Percentiles rank a stretch among this genome's conserved stretches.
These are phyloP conservation scores for Dendrothele bispora DNA, from an alignment of 768 basidiomycete genomes.

Conservation along the genomic window DNA sequence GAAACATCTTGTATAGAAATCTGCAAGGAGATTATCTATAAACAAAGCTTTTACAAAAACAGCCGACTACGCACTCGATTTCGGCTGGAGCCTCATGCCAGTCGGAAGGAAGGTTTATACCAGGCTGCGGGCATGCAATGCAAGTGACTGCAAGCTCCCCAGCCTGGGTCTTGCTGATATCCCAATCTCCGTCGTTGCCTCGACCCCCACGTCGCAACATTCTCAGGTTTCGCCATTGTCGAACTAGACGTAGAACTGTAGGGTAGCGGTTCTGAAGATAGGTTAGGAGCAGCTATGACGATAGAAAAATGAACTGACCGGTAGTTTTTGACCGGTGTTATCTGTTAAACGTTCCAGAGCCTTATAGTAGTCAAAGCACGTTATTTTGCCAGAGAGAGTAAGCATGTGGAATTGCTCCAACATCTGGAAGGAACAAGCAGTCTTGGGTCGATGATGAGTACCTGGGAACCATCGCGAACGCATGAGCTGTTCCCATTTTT, in stretches of 20 bases:
- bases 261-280: constrained; percentile 1
- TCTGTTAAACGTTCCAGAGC: constrained; percentile 3
- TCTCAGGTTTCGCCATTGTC: constrained; percentile 1
- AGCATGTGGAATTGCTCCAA: constrained; percentile 2
- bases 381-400: constrained; percentile 4
- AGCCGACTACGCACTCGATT: constrained; percentile 3
- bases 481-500: no score
- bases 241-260: background rate
- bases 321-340: background rate
- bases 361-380: constrained; percentile 2
- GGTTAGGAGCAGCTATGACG: background rate
- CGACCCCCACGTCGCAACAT: background rate
- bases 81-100: constrained; percentile 6
- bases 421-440: background rate
- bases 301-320: background rate
- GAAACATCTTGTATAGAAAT: constrained; percentile 7
- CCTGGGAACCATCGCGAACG: constrained; percentile 7
- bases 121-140: constrained; percentile 15
- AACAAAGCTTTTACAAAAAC: background rate
- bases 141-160: constrained; percentile 12
- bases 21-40: constrained; percentile 2
- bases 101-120: constrained; percentile 11
- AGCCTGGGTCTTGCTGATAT: background rate
- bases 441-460: constrained; percentile 1
- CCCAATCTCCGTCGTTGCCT: background rate